phyloP scores from a whole-genome alignment of 225 moss, liverwort and hornwort species.

The Climacium dendroides region DNA sequence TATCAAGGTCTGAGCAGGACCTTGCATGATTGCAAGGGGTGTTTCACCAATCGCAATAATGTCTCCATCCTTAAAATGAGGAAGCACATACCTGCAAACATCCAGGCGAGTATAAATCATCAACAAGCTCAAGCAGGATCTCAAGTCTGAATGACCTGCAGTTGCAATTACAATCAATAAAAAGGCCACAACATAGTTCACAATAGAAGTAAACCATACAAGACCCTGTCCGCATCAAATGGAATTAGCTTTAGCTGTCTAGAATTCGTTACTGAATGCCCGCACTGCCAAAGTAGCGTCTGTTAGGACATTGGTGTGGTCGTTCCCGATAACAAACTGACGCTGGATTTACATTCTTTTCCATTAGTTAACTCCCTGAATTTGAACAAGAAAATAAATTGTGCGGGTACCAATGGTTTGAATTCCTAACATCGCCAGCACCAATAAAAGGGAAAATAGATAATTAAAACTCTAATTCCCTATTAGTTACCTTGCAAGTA shows the following conservation, averaged over 20 bases:
- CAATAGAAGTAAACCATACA: not conserved
- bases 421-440: not conserved
- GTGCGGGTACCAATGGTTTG: not conserved
- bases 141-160: not conserved
- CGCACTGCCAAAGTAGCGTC: not conserved
- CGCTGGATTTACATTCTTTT: not conserved
- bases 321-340: not conserved
- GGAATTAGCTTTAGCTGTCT: not conserved
- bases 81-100: slow-evolving; percentile 74
- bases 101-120: not conserved
- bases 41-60: slow-evolving; percentile 94
- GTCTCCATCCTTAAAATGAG: slow-evolving; percentile 65
- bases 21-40: slow-evolving; percentile 98
- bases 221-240: not conserved
- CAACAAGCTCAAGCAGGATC: not conserved
- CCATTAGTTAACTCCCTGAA: not conserved
- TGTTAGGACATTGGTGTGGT: not conserved
- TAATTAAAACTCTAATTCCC: not conserved
- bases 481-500: not conserved
- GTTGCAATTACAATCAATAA: not conserved
- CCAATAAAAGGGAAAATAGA: too few species aligned
- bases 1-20: slow-evolving; percentile 8
- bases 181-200: not conserved
- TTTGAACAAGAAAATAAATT: not conserved
- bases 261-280: not conserved